Evolutionary conservation across 805 yeast genomes (phyloP).

Genomic region (Metschnikowia noctiluminum): DNA sequence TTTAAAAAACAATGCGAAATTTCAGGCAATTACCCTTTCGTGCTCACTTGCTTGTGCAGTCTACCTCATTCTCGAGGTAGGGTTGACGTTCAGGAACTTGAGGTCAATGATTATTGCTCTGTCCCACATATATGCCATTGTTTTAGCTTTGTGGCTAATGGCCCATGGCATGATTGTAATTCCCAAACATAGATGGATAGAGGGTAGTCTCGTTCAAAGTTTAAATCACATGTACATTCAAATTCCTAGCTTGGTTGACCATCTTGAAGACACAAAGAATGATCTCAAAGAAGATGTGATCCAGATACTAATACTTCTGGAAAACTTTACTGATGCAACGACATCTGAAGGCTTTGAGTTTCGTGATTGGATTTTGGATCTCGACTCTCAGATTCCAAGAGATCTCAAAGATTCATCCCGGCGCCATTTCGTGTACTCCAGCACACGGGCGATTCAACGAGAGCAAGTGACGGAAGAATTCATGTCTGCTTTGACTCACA

Average conservation of each 20-base stretch:
- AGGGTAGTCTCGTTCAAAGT: constrained; percentile 28
- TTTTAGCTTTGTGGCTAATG: constrained; percentile 77
- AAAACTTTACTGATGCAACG: constrained; percentile 34
- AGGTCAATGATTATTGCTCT: constrained; percentile 69
- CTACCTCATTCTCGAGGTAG: constrained; percentile 55
- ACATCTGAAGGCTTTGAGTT: constrained; percentile 35
- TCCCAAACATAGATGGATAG: constrained; percentile 50
- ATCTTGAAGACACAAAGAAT: constrained; percentile 58
- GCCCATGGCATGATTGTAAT: constrained; percentile 73
- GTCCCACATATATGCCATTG: constrained; percentile 72
- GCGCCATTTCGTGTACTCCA: constrained; percentile 26
- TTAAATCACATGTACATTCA: constrained; percentile 45
- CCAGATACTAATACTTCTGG: constrained; percentile 51
- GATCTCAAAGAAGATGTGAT: constrained; percentile 61
- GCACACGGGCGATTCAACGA: constrained; percentile 21
- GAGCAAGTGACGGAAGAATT: constrained; percentile 39
- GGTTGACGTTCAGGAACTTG: constrained; percentile 52
- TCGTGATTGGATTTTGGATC: constrained; percentile 63
- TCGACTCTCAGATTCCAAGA: constrained; percentile 44
- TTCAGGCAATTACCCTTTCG: constrained; percentile 55
- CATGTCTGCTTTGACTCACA: constrained; percentile 49
- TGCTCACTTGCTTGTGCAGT: constrained; percentile 53
- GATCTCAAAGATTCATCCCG: constrained; percentile 33
- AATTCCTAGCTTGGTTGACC: constrained; percentile 57
- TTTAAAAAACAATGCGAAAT: constrained; percentile 50